These are phyloP conservation scores for Yarrowia phangngaensis DNA, from an alignment of 805 yeast species.

Conservation along the genomic window DNA sequence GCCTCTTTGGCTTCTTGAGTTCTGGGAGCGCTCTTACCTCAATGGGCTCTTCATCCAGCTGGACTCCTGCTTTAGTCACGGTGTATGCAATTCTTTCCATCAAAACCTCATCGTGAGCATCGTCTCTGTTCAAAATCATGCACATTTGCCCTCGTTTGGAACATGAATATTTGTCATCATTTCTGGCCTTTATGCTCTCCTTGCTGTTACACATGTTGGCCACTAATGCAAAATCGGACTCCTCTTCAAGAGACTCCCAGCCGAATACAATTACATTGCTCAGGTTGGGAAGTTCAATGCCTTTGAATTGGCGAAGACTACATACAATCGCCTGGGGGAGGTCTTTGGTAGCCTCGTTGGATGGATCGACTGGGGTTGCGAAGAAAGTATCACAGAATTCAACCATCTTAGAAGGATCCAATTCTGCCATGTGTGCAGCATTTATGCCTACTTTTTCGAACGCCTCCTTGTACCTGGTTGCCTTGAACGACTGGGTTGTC, in stretches of 20 bases:
- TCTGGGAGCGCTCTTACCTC: neutral
- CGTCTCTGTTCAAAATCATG: neutral
- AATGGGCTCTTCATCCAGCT: neutral
- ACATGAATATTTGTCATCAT: constrained; percentile 1
- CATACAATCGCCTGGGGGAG: constrained; percentile 21
- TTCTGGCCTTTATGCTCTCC: constrained; percentile 14
- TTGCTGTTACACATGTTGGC: constrained; percentile 16
- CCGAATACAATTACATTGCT: constrained; percentile 15
- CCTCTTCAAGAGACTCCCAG: constrained; percentile 23
- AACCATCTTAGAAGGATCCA: constrained; percentile 11
- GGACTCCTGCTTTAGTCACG: constrained; percentile 1
- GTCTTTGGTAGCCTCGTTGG: constrained; percentile 7
- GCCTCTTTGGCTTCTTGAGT: constrained; percentile 4
- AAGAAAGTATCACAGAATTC: constrained; percentile 9
- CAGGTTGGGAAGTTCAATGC: constrained; percentile 4
- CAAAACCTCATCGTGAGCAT: constrained; percentile 12
- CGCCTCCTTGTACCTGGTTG: constrained; percentile 19
- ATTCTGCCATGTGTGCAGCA: constrained; percentile 21
- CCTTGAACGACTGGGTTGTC: constrained; percentile 15
- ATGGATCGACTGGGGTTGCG: constrained; percentile 4
- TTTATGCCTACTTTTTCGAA: constrained; percentile 7
- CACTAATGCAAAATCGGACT: constrained; percentile 14
- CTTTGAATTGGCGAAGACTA: constrained; percentile 9
- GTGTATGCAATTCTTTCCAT: constrained; percentile 23
- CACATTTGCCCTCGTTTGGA: constrained; percentile 11